Percentiles rank a stretch among this genome's conserved stretches.
These are phyloP conservation scores for Gymnopilus dilepis DNA, from an alignment of 768 basidiomycete genomes.

Conservation along the genomic window DNA sequence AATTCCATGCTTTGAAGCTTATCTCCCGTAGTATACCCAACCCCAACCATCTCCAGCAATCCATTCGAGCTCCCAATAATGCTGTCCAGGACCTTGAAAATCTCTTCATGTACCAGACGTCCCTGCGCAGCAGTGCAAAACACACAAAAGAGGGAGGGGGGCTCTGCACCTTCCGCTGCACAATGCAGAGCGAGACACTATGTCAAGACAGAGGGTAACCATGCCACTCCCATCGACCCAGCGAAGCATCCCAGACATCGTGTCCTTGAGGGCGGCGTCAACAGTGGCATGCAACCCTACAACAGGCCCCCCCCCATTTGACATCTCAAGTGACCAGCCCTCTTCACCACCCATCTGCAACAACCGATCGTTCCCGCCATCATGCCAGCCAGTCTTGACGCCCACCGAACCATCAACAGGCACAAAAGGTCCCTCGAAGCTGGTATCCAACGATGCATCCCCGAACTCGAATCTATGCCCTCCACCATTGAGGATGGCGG, in stretches of 20 bases:
- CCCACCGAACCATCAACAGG: conserved; percentile 89
- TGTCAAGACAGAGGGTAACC: conserved; percentile 63
- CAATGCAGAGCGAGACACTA: conserved; percentile 41
- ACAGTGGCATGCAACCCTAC: conserved; percentile 89
- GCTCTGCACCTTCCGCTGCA: conserved; percentile 32
- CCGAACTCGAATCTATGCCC: conserved; percentile 81
- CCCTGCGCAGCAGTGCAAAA: conserved; percentile 68
- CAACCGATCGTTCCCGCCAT: conserved; percentile 86
- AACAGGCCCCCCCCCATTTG: conserved; percentile 83
- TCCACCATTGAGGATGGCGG: conserved; percentile 81
- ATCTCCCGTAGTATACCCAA: conserved; percentile 68
- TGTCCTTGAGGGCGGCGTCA: conserved; percentile 78
- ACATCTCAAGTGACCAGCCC: conserved; percentile 72
- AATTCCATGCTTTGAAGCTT: conserved; percentile 83
- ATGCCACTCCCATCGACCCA: conserved; percentile 49
- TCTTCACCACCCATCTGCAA: conserved; percentile 76
- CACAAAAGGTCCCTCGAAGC: conserved; percentile 91
- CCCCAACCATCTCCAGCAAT: conserved; percentile 71
- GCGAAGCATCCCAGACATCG: conserved; percentile 73
- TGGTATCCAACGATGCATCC: conserved; percentile 85
- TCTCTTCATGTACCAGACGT: conserved; percentile 65
- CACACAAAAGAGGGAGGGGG: conserved; percentile 64
- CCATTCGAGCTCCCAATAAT: conserved; percentile 67
- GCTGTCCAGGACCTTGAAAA: conserved; percentile 67
- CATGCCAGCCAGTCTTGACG: conserved; percentile 91